Percentiles rank a stretch among this genome's conserved stretches.
phyloP scores from a whole-genome alignment of 441 rosid genomes.

The Populus hybrid region DNA sequence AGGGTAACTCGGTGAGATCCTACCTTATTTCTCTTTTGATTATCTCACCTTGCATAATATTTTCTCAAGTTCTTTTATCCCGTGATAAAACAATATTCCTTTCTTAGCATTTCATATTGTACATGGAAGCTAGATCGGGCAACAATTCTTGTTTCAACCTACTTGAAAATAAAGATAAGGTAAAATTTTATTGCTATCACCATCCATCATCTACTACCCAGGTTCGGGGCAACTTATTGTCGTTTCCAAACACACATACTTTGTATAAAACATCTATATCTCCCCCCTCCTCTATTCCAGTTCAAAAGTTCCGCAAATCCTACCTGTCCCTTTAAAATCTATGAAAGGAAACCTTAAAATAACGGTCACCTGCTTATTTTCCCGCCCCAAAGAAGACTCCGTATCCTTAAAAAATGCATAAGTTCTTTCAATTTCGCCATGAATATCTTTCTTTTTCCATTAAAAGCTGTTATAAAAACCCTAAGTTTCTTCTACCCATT shows the following conservation, averaged over 20 bases:
- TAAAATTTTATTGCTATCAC: no score
- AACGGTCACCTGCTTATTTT: background rate
- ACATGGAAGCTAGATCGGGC: no score
- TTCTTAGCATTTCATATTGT: no score
- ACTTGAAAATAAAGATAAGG: no score
- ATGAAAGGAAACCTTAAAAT: background rate
- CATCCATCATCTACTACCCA: background rate
- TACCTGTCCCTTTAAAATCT: slow-evolving; percentile 6
- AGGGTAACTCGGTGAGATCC: no score
- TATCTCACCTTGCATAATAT: no score
- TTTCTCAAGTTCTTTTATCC: no score
- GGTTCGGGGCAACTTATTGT: background rate
- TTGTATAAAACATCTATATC: background rate
- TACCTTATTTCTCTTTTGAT: no score
- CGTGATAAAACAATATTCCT: no score
- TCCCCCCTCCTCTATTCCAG: background rate
- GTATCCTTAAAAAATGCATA: slow-evolving; percentile 21
- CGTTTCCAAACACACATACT: background rate
- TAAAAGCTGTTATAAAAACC: background rate
- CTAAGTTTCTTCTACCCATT: slow-evolving; percentile 15
- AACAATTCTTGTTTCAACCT: no score
- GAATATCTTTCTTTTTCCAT: slow-evolving; percentile 17
- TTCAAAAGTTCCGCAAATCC: background rate
- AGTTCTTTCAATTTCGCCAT: slow-evolving; percentile 25
- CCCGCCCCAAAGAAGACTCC: slow-evolving; percentile 2